A percentile compares a stretch with the other conserved stretches of the same genome.
Evolutionary conservation across 306 rosid genomes (phyloP).

Genomic region (Phaseolus lunatus): DNA sequence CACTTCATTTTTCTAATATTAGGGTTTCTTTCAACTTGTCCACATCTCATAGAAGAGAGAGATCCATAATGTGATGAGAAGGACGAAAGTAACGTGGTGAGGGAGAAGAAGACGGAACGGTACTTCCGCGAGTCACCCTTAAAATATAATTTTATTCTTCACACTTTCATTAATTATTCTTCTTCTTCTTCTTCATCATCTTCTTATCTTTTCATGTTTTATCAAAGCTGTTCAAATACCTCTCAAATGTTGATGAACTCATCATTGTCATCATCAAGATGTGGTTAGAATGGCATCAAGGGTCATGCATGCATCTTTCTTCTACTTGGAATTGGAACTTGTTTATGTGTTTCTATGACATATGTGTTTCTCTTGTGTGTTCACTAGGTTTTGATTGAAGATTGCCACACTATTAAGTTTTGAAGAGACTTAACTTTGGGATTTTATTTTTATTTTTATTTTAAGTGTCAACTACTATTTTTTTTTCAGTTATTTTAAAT

Average conservation of each 20-base stretch:
- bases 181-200: conserved; percentile 10
- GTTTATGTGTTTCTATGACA: neutral
- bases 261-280: neutral
- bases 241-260: conserved; percentile 38
- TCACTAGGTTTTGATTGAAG: too few species aligned
- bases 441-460: too few species aligned
- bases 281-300: conserved; percentile 27
- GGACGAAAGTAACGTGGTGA: conserved; percentile 53
- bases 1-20: conserved; percentile 28
- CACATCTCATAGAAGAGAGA: conserved; percentile 38
- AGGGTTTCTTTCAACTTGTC: conserved; percentile 49
- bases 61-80: conserved; percentile 46
- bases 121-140: conserved; percentile 53
- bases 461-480: too few species aligned
- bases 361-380: too few species aligned
- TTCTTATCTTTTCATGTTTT: conserved; percentile 32
- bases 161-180: neutral
- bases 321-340: neutral
- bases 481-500: too few species aligned
- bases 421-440: too few species aligned
- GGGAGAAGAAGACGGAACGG: conserved; percentile 56
- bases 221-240: conserved; percentile 30
- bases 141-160: conserved; percentile 46
- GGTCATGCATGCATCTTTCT: conserved; percentile 27
- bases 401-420: too few species aligned